Conservation (phyloP, 2,329 filamentous ascomycete genomes). For the Onygenales sp. region DNA sequence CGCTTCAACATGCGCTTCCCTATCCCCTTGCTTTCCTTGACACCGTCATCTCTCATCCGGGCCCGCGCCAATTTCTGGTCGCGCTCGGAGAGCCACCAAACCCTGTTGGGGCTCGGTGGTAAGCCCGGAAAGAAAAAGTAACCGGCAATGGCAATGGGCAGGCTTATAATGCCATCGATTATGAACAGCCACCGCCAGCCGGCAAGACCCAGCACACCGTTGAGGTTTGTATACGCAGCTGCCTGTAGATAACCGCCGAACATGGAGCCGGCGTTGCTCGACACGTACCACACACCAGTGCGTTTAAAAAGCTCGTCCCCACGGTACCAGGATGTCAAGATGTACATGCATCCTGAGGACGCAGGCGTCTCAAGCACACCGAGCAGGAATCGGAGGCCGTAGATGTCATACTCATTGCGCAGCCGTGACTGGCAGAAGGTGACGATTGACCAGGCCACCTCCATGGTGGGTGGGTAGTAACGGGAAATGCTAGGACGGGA, state of each 20-base stretch:
- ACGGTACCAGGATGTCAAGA: conserved; percentile 57
- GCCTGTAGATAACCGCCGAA: conserved; percentile 49
- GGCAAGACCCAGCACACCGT: conserved; percentile 39
- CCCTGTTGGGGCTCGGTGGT: conserved; percentile 29
- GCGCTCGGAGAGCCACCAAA: conserved; percentile 27
- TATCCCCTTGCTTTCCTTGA: conserved; percentile 6
- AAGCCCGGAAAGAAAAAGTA: conserved; percentile 40
- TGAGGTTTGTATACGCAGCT: conserved; percentile 44
- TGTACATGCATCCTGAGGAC: conserved; percentile 59
- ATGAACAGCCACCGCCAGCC: conserved; percentile 52
- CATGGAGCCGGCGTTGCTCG: conserved; percentile 47
- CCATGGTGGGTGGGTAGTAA: conserved; percentile 21
- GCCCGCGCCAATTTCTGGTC: conserved; percentile 30
- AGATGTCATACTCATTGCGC: conserved; percentile 54
- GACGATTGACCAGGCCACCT: conserved; percentile 25
- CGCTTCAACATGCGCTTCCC: conserved; percentile 16
- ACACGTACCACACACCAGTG: conserved; percentile 65
- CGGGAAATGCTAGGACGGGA: conserved; percentile 19
- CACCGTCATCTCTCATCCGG: conserved; percentile 16
- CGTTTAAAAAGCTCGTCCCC: conserved; percentile 60
- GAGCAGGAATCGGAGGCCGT: conserved; percentile 59
- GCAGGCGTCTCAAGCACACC: conserved; percentile 59
- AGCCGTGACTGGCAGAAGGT: conserved; percentile 33
- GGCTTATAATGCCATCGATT: conserved; percentile 47
- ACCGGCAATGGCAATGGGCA: conserved; percentile 47